phyloP scores from a whole-genome alignment of 164 flowering plant species.

The Liriodendron chinense region DNA sequence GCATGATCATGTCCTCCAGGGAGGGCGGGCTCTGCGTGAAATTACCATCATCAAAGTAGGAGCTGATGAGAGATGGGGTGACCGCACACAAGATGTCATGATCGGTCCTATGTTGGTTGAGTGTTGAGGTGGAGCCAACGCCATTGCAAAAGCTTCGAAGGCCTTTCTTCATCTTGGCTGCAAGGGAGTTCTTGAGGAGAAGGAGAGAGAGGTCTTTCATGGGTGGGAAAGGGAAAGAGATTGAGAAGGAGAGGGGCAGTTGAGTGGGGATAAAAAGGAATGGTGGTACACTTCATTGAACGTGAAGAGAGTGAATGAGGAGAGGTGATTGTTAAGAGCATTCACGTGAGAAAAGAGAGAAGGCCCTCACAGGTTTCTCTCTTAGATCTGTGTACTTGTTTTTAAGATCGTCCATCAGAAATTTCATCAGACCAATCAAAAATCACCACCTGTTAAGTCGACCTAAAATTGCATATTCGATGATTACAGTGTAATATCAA shows the following conservation, averaged over 20 bases:
- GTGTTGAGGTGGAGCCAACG: slow-evolving; percentile 70
- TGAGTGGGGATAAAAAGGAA: not conserved
- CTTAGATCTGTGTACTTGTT: no score
- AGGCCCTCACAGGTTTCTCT: not conserved
- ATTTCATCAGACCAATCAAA: no score
- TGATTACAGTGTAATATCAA: no score
- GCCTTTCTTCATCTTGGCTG: slow-evolving; percentile 61
- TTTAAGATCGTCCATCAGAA: no score
- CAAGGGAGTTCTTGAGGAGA: slow-evolving; percentile 56
- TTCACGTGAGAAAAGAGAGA: slow-evolving; percentile 9
- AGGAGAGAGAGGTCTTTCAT: slow-evolving; percentile 70
- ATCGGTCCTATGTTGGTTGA: slow-evolving; percentile 44
- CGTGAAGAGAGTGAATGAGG: slow-evolving; percentile 19
- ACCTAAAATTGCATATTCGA: no score
- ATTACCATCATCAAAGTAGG: slow-evolving; percentile 12
- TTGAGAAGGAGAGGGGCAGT: not conserved
- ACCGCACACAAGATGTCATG: slow-evolving; percentile 6
- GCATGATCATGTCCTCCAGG: slow-evolving; percentile 83
- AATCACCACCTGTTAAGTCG: no score
- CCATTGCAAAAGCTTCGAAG: slow-evolving; percentile 29
- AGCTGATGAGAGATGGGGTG: slow-evolving; percentile 10
- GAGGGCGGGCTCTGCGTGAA: slow-evolving; percentile 31
- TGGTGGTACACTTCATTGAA: not conserved
- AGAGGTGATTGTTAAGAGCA: slow-evolving; percentile 9
- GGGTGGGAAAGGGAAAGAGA: not conserved